These are phyloP conservation scores for Trichothecium sympodiale DNA, from an alignment of 2,329 filamentous ascomycete genomes.

Conservation along the genomic window DNA sequence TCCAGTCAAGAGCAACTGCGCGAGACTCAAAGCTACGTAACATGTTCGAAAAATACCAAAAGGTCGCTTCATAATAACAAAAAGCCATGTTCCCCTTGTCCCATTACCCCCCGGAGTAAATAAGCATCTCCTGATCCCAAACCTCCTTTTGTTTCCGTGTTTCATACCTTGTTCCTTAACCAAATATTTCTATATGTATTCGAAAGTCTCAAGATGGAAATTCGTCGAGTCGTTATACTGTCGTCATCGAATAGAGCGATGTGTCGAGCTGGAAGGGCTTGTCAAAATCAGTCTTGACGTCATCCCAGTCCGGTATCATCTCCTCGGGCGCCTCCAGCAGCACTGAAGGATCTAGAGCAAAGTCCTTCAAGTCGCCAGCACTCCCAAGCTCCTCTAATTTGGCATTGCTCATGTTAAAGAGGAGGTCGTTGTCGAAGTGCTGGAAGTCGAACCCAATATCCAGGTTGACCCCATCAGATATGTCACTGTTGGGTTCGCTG, in stretches of 20 bases:
- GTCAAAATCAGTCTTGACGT: conserved; percentile 28
- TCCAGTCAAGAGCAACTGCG: too few species aligned
- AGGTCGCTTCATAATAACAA: too few species aligned
- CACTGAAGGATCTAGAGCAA: conserved; percentile 15
- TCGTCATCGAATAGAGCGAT: conserved; percentile 1
- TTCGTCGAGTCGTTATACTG: too few species aligned
- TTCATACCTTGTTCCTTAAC: too few species aligned
- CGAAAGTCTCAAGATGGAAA: too few species aligned
- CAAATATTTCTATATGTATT: too few species aligned
- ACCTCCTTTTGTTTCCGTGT: too few species aligned
- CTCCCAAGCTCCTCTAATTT: conserved; percentile 8
- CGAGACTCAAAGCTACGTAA: too few species aligned
- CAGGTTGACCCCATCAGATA: conserved; percentile 41
- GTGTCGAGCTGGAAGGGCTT: conserved; percentile 36
- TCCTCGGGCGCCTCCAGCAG: conserved; percentile 13
- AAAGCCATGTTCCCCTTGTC: too few species aligned
- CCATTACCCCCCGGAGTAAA: too few species aligned
- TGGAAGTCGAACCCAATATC: conserved; percentile 44
- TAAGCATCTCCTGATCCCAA: too few species aligned
- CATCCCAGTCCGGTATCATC: conserved; percentile 24
- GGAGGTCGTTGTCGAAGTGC: conserved; percentile 33
- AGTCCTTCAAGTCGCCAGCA: neutral
- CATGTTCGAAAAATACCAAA: too few species aligned
- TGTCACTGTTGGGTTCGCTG: conserved; percentile 52
- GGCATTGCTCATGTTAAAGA: conserved; percentile 29